These are phyloP conservation scores for Fusarium euwallaceae DNA, from an alignment of 2,329 filamentous ascomycete species.

Conservation along the genomic window DNA sequence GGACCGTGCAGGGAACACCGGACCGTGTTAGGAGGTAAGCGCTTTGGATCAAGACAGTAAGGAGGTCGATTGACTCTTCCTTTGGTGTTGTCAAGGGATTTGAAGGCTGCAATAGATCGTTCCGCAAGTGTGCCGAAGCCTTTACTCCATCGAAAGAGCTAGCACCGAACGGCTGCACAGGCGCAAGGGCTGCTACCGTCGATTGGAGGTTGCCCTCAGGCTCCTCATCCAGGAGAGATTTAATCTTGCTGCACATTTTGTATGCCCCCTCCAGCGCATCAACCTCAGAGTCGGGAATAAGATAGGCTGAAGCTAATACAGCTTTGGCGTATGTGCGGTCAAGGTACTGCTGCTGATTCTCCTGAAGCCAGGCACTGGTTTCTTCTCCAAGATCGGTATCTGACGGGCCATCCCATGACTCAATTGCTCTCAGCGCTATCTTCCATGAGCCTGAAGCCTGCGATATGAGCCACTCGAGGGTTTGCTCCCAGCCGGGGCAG, in stretches of 20 bases:
- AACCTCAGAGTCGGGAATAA: constrained; percentile 70
- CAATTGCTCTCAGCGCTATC: constrained; percentile 72
- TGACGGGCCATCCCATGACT: constrained; percentile 79
- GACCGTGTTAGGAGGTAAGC: constrained; percentile 67
- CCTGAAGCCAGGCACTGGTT: constrained; percentile 68
- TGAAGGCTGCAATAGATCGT: constrained; percentile 66
- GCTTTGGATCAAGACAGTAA: constrained; percentile 74
- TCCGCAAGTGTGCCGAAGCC: constrained; percentile 50
- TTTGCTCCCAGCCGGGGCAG: constrained; percentile 76
- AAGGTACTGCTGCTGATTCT: constrained; percentile 70
- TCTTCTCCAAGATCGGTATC: constrained; percentile 78
- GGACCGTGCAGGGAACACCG: constrained; percentile 65
- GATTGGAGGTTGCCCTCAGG: constrained; percentile 65
- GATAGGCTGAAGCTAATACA: constrained; percentile 76
- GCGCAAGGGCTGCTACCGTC: constrained; percentile 60
- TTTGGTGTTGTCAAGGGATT: constrained; percentile 76
- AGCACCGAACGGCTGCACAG: constrained; percentile 50
- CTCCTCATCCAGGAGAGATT: constrained; percentile 69
- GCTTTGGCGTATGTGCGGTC: constrained; percentile 76
- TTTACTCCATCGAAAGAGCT: constrained; percentile 40
- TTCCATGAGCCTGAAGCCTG: constrained; percentile 72
- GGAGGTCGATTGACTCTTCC: constrained; percentile 66
- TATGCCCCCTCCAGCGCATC: constrained; percentile 73
- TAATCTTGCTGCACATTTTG: constrained; percentile 69
- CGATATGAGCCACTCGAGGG: constrained; percentile 75